A percentile compares a stretch with the other conserved stretches of the same genome.
Conservation (phyloP, 2,329 filamentous ascomycete genomes). For the Neospermospora avenae region DNA sequence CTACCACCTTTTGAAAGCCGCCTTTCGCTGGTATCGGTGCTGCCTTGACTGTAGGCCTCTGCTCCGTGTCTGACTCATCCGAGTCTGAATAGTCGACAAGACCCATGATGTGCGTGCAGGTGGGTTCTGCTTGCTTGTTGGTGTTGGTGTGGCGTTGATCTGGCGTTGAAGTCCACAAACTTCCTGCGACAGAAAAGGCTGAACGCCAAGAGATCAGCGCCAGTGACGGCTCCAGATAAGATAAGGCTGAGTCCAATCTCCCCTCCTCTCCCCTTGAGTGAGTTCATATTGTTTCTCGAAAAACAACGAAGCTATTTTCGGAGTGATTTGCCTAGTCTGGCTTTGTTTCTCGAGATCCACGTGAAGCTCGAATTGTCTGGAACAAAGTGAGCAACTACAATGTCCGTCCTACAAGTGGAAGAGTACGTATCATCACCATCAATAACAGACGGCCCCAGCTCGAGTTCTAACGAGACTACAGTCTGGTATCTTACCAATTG, state of each 20-base stretch:
- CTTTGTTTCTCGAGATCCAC: not conserved
- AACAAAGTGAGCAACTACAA: conserved; percentile 14
- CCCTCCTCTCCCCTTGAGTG: not conserved
- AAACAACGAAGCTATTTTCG: not conserved
- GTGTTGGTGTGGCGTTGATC: not conserved
- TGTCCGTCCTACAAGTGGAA: conserved; percentile 39
- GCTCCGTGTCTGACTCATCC: conserved; percentile 56
- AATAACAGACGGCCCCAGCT: not conserved
- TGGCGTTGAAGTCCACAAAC: not conserved
- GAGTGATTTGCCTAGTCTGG: not conserved
- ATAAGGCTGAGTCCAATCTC: conserved; percentile 17
- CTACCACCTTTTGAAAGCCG: conserved; percentile 74
- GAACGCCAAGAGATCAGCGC: conserved; percentile 9
- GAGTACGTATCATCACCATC: conserved; percentile 29
- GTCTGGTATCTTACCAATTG: conserved; percentile 78
- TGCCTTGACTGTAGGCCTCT: conserved; percentile 34
- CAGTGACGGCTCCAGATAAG: conserved; percentile 3
- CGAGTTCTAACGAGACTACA: conserved; percentile 37
- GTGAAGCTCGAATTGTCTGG: conserved; percentile 12
- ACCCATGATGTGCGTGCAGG: conserved; percentile 45
- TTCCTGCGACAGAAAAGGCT: not conserved
- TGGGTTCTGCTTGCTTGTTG: not conserved
- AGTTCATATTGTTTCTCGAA: not conserved
- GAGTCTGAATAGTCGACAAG: conserved; percentile 72
- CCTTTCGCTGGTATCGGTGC: conserved; percentile 47